These are phyloP conservation scores for Quercus mongolica DNA, from an alignment of 306 rosid genomes.

Conservation along the genomic window DNA sequence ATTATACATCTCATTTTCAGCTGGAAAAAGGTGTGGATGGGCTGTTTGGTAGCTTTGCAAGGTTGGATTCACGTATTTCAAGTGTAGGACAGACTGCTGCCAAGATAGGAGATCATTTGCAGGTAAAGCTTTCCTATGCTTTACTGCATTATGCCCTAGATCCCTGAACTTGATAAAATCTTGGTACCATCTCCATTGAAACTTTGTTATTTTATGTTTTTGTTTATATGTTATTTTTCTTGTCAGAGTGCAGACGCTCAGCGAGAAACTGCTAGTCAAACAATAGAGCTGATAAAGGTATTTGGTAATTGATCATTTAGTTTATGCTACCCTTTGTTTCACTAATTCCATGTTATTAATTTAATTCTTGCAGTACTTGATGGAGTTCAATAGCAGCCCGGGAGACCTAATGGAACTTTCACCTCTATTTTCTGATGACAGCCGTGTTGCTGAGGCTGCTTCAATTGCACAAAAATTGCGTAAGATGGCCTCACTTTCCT, in stretches of 20 bases:
- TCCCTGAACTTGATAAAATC: conserved; percentile 14
- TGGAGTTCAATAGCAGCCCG: conserved; percentile 99
- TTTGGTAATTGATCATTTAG: conserved; percentile 18
- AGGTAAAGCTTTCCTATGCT: conserved; percentile 56
- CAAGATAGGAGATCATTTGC: conserved; percentile 98
- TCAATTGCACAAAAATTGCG: conserved; percentile 97
- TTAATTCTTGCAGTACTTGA: conserved; percentile 79
- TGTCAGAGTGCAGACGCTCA: conserved; percentile 99
- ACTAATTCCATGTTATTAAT: conserved; percentile 31
- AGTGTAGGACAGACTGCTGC: conserved; percentile 99
- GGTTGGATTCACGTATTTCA: conserved; percentile 97
- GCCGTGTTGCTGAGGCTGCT: conserved; percentile 99
- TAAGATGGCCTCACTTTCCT: conserved; percentile 39
- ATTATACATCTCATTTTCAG: conserved; percentile 35
- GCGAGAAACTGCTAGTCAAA: conserved; percentile 98
- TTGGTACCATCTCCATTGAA: conserved; percentile 7
- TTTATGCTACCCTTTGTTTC: conserved; percentile 16
- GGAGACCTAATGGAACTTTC: conserved; percentile 99
- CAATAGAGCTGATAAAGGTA: conserved; percentile 96
- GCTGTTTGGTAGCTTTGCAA: conserved; percentile 91
- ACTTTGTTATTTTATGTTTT: conserved; percentile 25
- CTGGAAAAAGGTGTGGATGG: conserved; percentile 99
- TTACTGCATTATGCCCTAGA: conserved; percentile 13
- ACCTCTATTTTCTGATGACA: conserved; percentile 94
- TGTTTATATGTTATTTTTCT: conserved; percentile 28